Conservation (phyloP, 768 basidiomycete species). For the Boletus patriciae region DNA sequence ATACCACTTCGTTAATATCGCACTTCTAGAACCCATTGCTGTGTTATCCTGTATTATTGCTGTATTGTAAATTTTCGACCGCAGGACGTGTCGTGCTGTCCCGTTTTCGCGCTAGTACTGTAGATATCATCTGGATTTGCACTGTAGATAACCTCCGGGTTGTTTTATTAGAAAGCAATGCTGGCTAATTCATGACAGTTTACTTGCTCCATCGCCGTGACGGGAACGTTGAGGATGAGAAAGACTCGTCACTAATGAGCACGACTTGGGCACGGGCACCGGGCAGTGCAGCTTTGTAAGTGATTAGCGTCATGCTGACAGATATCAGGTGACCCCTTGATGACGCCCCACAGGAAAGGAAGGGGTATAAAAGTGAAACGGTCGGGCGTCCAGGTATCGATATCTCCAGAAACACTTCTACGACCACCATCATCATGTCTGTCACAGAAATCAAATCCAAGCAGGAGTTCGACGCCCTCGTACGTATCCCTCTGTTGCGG, state of each 20-base stretch:
- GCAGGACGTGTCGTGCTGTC: no score
- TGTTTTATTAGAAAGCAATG: neutral
- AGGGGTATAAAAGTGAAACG: neutral
- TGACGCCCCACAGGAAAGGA: neutral
- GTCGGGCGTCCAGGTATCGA: neutral
- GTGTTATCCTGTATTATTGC: neutral
- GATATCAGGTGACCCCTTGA: constrained; percentile 1
- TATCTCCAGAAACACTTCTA: neutral
- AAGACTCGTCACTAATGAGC: no score
- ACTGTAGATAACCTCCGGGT: neutral
- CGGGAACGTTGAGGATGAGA: no score
- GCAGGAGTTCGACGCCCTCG: neutral
- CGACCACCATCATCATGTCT: neutral
- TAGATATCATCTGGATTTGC: neutral
- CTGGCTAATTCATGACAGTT: neutral
- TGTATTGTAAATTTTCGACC: neutral
- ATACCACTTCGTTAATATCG: neutral
- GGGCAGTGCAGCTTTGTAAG: constrained; percentile 1
- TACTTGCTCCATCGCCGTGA: no score
- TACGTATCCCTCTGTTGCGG: neutral
- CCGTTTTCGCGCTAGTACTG: neutral
- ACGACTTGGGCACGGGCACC: no score
- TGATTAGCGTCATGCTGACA: neutral
- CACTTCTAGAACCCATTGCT: neutral
- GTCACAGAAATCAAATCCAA: neutral